Evolutionary conservation across 257 asterid species (phyloP).

Genomic region (Thymus mandschuricus): DNA sequence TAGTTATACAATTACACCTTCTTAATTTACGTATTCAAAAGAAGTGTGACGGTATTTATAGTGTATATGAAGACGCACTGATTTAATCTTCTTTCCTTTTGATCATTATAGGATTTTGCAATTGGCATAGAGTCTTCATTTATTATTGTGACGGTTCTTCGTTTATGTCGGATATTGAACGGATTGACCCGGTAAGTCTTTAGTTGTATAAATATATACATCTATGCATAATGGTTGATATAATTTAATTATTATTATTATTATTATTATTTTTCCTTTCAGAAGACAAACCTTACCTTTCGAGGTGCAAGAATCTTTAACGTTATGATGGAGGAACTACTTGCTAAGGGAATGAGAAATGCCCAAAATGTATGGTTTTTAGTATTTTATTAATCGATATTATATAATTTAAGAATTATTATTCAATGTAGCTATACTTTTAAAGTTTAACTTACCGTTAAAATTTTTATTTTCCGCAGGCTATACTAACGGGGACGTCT

Average conservation of each 20-base stretch:
- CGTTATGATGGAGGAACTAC: conserved; percentile 33
- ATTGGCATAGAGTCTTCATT: conserved; percentile 45
- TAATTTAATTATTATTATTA: too few relatives aligned
- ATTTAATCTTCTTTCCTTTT: neutral
- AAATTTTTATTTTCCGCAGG: conserved; percentile 23
- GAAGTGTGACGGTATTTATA: too few relatives aligned
- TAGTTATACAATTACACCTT: too few relatives aligned
- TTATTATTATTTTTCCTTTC: neutral
- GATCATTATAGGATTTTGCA: conserved; percentile 32
- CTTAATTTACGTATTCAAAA: too few relatives aligned
- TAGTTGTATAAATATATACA: too few relatives aligned
- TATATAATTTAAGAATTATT: too few relatives aligned
- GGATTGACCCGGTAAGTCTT: conserved; percentile 38
- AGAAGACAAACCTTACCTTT: conserved; percentile 26
- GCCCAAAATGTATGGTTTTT: conserved; percentile 29
- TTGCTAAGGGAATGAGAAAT: conserved; percentile 38
- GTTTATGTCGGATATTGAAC: conserved; percentile 37
- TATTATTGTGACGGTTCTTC: conserved; percentile 46
- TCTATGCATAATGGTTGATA: too few relatives aligned
- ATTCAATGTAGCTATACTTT: too few relatives aligned
- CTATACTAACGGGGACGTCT: conserved; percentile 38
- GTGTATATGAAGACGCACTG: too few relatives aligned
- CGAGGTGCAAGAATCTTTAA: conserved; percentile 41
- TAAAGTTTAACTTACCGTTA: neutral
- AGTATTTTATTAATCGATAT: too few relatives aligned